Evolutionary conservation across 805 yeast genomes (phyloP), one percentile per base, ranked within the genome.

Genomic region (Brettanomyces nanus): DNA sequence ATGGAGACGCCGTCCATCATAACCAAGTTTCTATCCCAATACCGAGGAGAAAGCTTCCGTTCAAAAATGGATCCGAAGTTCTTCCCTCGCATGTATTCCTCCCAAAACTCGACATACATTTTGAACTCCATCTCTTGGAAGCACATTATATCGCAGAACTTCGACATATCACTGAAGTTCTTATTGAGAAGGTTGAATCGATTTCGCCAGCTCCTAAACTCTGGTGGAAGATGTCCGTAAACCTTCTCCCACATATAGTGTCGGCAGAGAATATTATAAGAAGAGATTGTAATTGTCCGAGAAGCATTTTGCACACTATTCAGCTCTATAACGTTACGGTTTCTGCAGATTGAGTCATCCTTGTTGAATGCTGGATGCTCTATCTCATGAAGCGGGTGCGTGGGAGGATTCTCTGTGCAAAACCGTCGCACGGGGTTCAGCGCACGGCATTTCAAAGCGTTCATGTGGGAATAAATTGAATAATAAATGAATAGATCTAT

Each of bases 1-100:
- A 77, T 61, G 0, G 77, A 70, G 7, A 75, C 79, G 6, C 84
- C 83, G 52, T 77, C 84, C 65, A 77, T 67, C 46, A 62, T 65
- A 31, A 65, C 66, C 3, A 56, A 45, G 4, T 63, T 59, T 34
- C 61, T 59, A 14, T 59, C 56, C 83, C 83, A 77, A 48, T 75
- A 75, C 2, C 42, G 45, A 0, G 83, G 80, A 14, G 63, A 63
- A 4, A 69, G 65, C 51, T 77, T 77, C 31, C 65, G 61, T 18
- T 68, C 63, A 46, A 66, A 76, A 9, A 62, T 47, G 2, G 77
- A 68, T 2, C 63, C 66, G 49, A 66, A 77, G n/a, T 69, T 65
- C 4, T 38, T 37, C 6, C 41, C 42, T 6, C 32, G 29, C 29
- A 58, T 38, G 13, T 31, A 37, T 4, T 41, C 31, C 28, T 52